Evolutionary conservation across 2,329 filamentous ascomycete genomes (phyloP), one percentile per base, ranked within the genome.

Genomic region (Myrmaecium sp.): DNA sequence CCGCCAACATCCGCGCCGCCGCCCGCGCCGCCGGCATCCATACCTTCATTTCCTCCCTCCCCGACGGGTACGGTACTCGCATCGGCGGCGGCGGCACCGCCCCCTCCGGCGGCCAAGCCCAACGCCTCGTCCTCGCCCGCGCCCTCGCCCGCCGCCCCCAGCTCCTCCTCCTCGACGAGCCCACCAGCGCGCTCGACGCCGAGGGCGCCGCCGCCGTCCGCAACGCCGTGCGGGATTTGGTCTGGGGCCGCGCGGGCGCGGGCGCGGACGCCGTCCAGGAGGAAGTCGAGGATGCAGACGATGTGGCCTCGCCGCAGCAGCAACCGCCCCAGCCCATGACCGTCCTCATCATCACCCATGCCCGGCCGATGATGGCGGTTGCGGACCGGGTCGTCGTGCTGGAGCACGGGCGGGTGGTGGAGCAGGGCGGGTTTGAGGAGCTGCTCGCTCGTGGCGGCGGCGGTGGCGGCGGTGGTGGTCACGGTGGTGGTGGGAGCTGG

Each of bases 111-210:
- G 86, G 86, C 0, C 84, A 94, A 47, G 69, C 74, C 1, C 84
- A 94, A 46, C 64, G 82, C 1, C 50, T 94, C 2, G 74, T 73
- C 12, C 83, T 94, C 33, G 82, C 84, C 0, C 62, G 84, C 2
- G 82, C 83, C 0, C 57, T 94, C 0, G 64, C 78, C 0, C 64
- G 81, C 0, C 57, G 62, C 9, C 83, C 83, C 0, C 62, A 65
- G 21, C 57, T 94, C 2, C 54, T 94, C 10, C 64, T 94, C 2
- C 55, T 94, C 2, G 86, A 95, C 40, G 84, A 94, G 52, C 80
- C 83, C 1, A 94, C 84, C 0, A 79, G 73, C 14, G 75, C 77
- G 1, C 58, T 95, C 0, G 84, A 94, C 41, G 60, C 64, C 0
- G 66, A 74, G 37, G 74, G 66, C 20, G 73, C 79, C 0, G 62